Evolutionary conservation across 2,329 filamentous ascomycete species (phyloP).

Genomic region (Penicillium glabrum): DNA sequence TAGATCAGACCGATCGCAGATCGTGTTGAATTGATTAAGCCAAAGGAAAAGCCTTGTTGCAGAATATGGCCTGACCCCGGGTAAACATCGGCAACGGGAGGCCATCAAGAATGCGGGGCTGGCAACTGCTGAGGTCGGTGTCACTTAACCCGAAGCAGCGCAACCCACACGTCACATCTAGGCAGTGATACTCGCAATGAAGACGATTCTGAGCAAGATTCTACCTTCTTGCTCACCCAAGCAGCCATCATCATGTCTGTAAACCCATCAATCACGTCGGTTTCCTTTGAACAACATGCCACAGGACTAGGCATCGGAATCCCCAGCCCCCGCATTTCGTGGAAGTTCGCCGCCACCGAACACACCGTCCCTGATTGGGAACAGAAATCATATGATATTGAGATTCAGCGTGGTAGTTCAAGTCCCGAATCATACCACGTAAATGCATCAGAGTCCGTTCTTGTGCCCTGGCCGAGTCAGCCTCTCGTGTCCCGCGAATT

Average conservation of each 20-base stretch:
- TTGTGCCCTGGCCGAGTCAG: constrained; percentile 28
- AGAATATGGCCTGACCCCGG: not conserved
- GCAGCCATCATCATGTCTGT: constrained; percentile 1
- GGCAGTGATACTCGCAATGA: not conserved
- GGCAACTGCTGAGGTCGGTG: not conserved
- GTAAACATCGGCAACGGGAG: not conserved
- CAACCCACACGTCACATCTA: not conserved
- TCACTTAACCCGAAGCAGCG: not conserved
- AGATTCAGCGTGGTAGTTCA: constrained; percentile 10
- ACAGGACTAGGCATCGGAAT: constrained; percentile 26
- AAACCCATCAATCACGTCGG: constrained; percentile 5
- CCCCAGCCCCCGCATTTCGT: constrained; percentile 27
- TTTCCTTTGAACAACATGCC: constrained; percentile 16
- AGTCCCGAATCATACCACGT: constrained; percentile 13
- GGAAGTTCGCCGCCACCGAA: constrained; percentile 20
- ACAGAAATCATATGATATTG: constrained; percentile 28
- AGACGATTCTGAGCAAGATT: too few relatives aligned
- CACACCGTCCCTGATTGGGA: constrained; percentile 20
- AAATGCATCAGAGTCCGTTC: constrained; percentile 17
- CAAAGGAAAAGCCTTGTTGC: too few relatives aligned
- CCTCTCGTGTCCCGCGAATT: constrained; percentile 21
- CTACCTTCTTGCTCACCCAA: not conserved
- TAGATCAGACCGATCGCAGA: too few relatives aligned
- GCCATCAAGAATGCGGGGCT: not conserved
- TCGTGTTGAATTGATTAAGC: too few relatives aligned